Conservation (phyloP, 257 asterid species). For the Fraxinus pennsylvanica region DNA sequence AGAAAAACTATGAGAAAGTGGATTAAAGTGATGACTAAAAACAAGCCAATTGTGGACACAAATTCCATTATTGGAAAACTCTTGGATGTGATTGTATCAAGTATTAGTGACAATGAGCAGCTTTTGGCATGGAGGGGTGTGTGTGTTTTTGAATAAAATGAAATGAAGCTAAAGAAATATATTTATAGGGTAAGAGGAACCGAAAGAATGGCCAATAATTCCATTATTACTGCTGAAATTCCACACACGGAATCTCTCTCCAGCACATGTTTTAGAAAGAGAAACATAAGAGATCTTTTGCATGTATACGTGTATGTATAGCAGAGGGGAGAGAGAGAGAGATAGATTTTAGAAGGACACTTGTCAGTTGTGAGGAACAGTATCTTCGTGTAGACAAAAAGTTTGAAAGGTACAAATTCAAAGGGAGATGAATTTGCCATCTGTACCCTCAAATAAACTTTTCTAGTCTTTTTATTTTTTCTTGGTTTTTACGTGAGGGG, state of each 20-base stretch:
- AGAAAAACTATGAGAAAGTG: conserved; percentile 23
- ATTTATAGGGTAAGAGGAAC: conserved; percentile 25
- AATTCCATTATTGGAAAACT: conserved; percentile 43
- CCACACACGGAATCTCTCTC: conserved; percentile 63
- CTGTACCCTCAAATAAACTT: conserved; percentile 24
- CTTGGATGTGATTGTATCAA: not conserved
- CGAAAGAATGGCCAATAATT: conserved; percentile 26
- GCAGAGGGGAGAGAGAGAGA: conserved; percentile 17
- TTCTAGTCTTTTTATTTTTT: not conserved
- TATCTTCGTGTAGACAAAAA: not conserved
- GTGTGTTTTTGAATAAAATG: conserved; percentile 15
- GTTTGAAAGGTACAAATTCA: not conserved
- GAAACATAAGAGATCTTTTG: not conserved
- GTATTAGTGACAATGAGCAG: not conserved
- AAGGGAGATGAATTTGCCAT: conserved; percentile 34
- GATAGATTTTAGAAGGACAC: conserved; percentile 8
- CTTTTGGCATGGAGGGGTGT: not conserved
- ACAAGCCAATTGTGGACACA: conserved; percentile 28
- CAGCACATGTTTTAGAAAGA: conserved; percentile 52
- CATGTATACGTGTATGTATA: not conserved
- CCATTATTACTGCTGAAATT: conserved; percentile 56
- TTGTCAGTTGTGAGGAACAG: conserved; percentile 15
- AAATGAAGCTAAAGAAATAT: conserved; percentile 30
- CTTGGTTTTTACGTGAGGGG: not conserved
- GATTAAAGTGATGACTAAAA: conserved; percentile 17